Evolutionary conservation across 441 rosid genomes (phyloP).

Genomic region (Corymbia citriodora): DNA sequence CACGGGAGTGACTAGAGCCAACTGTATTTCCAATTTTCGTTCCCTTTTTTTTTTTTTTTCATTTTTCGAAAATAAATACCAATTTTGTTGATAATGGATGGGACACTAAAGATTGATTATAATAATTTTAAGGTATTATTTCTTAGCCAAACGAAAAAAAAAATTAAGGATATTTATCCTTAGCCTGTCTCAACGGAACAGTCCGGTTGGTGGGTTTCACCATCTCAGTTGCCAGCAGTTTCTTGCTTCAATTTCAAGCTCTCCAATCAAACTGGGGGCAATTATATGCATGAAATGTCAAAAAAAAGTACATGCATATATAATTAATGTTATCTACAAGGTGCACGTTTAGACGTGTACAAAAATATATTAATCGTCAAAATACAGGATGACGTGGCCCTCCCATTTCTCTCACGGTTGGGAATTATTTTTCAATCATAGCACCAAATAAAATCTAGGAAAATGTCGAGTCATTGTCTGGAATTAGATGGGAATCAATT

Average conservation of each 20-base stretch:
- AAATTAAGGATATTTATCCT: neutral
- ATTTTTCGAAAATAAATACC: neutral
- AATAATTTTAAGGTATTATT: neutral
- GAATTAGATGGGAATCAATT: neutral
- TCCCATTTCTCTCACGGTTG: neutral
- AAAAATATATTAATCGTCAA: neutral
- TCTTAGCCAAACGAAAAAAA: neutral
- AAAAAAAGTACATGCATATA: neutral
- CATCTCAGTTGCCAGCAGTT: neutral
- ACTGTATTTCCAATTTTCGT: neutral
- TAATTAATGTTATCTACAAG: neutral
- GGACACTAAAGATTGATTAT: neutral
- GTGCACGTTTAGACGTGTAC: neutral
- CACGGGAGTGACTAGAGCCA: neutral
- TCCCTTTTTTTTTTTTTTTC: neutral
- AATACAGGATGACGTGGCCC: neutral
- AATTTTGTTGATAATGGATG: neutral
- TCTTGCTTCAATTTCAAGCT: neutral
- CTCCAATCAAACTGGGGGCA: neutral
- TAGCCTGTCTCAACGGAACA: neutral
- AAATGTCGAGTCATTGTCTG: neutral
- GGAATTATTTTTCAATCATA: neutral
- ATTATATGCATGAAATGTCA: neutral
- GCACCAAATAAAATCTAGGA: neutral
- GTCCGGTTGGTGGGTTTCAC: neutral